Base-by-base conservation (phyloP, 2,329 filamentous ascomycete genomes). In the Hypomyces rosellus region DNA sequence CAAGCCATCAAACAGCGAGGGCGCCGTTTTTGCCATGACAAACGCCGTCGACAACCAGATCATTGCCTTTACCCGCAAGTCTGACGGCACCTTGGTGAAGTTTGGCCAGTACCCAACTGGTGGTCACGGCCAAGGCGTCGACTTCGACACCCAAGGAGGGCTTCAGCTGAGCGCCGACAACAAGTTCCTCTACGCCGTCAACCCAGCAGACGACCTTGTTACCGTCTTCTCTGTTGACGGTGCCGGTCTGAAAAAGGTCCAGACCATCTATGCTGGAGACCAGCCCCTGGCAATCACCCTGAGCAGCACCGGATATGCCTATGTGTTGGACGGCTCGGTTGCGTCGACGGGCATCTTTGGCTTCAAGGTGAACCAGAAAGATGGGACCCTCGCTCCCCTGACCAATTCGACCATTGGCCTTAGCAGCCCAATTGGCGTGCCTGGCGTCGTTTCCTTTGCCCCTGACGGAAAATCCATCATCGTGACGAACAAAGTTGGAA, bases 101-200 rank as follows among this genome's bases (percentile, higher is more conserved):
- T 33, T 34, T 18, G 55, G 52, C 2, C 36, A 38, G 11, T 56
- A 56, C 34, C 46, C 52, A 8, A 58, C 56, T 40, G 54, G 54
- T 33, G 56, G 56, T 63, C 34, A 48, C 36, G 57, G 54, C 58
- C 53, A 69, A 79, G 30, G 89, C 85, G 70, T 96, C 89, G 46
- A 92, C 85, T 72, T 90, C 87, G 52, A 95, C 75, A 76, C 88
- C 86, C 49, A 95, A 80, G 37, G 90, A 85, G 45, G 89, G 82
- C 75, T 95, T 95, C 46, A 48, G 33, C 55, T 58, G 11, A 51
- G 51, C 38, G 48, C 46, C 5, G 54, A 57, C 46, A 33, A 56
- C 45, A 47, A 30, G 15, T 56, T 50, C 46, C 55, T 58, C 20
- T 58, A 58, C 43, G 56, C 55, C n/a, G 56, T 58, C 18, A 58